Conservation (phyloP, 2,329 filamentous ascomycete genomes). For the Huntiella moniliformis region DNA sequence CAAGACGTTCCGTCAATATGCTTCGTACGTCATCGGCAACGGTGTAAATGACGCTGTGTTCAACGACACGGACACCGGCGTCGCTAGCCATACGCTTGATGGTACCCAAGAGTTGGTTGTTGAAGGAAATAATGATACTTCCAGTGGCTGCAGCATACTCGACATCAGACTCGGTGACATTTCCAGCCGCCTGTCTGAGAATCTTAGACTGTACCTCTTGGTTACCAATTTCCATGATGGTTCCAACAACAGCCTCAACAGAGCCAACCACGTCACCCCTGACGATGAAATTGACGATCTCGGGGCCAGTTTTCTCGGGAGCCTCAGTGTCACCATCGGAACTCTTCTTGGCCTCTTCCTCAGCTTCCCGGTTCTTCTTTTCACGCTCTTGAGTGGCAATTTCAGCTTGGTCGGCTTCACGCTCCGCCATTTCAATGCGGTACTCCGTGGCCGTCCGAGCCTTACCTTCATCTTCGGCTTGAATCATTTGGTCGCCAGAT, state of each 20-base stretch:
- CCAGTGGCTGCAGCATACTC: conserved; percentile 65
- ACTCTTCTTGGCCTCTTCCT: conserved; percentile 20
- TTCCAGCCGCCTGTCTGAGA: conserved; percentile 58
- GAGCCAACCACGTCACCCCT: conserved; percentile 90
- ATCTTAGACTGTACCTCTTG: conserved; percentile 64
- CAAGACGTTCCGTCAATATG: conserved; percentile 49
- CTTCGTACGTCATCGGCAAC: conserved; percentile 54
- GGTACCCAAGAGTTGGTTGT: conserved; percentile 46
- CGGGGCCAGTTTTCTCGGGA: conserved; percentile 20
- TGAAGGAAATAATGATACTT: conserved; percentile 73
- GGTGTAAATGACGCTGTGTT: conserved; percentile 75
- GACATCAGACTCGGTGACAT: conserved; percentile 69
- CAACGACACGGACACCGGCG: conserved; percentile 56
- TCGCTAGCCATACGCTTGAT: conserved; percentile 52
- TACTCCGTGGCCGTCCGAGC: conserved; percentile 65
- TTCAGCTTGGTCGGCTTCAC: conserved; percentile 57
- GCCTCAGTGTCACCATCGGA: conserved; percentile 18
- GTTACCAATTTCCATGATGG: conserved; percentile 61
- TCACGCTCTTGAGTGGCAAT: conserved; percentile 57
- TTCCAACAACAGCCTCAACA: conserved; percentile 70
- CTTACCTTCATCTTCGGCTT: conserved; percentile 59
- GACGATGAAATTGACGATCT: conserved; percentile 60
- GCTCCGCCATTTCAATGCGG: conserved; percentile 51
- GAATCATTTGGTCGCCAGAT: conserved; percentile 73
- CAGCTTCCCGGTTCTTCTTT: conserved; percentile 34